Base-by-base conservation (phyloP, 164 flowering plant species). In the Magnolia kwangsiensis region DNA sequence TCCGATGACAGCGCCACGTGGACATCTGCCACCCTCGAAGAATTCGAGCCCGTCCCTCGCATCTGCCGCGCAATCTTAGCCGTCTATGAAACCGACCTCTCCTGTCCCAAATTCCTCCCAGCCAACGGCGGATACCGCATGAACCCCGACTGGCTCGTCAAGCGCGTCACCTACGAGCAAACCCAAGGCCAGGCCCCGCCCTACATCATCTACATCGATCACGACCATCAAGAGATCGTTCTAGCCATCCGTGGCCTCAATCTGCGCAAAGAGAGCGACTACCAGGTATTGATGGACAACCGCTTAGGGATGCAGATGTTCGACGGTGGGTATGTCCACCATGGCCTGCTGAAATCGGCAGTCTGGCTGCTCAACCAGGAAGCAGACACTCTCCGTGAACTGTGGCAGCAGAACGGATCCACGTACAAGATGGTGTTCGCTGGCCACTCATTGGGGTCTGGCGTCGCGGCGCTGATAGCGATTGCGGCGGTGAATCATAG, bases 381-480 rank as follows among this genome's bases (percentile, higher is more conserved):
- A 67, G 80, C 84, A 4, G 93, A 88, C 76, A 85, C 87, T 51
- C 76, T 93, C 67, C 81, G 72, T 81, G 51, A 78, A 31, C 64
- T 91, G 29, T 91, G 96, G 94, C 67, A 78, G 8, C 88, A 87
- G 77, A 87, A 75, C 59, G 90, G 90, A 1, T 71, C 73, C 0
- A 50, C 76, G 1, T 95, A 93, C 74, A 77, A 69, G 61, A 78
- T 95, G 86, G 81, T 88, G 0, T 92, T 95, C 67, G 88, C 88
- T 0, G 98, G 98, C 19, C 97, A 95, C 67, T 92, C 98, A 0
- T 71, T 95, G 24, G 98, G 98, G 9, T 89, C 98, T 3, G 98
- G 98, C 0, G 93, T 93, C 2, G 98, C 92, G 1, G 81, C 98
- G 2, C 74, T 95, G 76, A 13, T 91, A 81, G 74, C 95, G 7